A percentile compares a stretch with the other conserved stretches of the same genome.
These are phyloP conservation scores for Chlamydomonas asymmetrica DNA, from an alignment of 139 green algal genomes.

Conservation along the genomic window DNA sequence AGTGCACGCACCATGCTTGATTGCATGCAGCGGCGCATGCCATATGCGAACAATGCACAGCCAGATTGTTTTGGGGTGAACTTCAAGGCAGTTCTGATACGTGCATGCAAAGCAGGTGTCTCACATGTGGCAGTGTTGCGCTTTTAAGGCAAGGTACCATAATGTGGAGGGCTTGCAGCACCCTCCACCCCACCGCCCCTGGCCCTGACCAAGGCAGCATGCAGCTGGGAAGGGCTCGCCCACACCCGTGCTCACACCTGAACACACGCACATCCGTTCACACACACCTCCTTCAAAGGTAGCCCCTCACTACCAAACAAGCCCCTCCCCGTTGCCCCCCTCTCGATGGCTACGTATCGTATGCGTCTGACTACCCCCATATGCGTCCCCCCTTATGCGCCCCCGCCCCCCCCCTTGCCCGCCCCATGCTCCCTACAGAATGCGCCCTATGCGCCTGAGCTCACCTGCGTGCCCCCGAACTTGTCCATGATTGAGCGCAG, in stretches of 20 bases:
- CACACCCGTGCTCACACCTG: background rate
- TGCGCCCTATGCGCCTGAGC: background rate
- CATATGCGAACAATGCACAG: background rate
- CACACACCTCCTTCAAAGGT: background rate
- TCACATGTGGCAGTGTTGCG: no score
- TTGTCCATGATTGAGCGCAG: conserved; percentile 84
- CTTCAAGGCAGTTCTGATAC: background rate
- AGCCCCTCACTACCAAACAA: background rate
- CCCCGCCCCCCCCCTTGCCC: background rate
- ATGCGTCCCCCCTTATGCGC: background rate
- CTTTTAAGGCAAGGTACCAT: no score
- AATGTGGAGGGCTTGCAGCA: no score
- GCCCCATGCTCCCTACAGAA: background rate
- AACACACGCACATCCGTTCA: background rate
- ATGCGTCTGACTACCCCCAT: background rate
- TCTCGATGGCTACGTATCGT: background rate
- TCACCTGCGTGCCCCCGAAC: conserved; percentile 66
- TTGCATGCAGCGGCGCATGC: no score
- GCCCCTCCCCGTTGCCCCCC: background rate
- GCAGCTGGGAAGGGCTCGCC: background rate
- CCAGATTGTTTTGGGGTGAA: background rate
- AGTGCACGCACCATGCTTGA: no score
- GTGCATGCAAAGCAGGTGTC: no score
- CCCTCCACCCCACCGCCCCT: no score
- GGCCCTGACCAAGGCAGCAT: no score